Base-by-base conservation (phyloP, 23 red algal genomes). In the Gracilaria vermiculophylla region DNA sequence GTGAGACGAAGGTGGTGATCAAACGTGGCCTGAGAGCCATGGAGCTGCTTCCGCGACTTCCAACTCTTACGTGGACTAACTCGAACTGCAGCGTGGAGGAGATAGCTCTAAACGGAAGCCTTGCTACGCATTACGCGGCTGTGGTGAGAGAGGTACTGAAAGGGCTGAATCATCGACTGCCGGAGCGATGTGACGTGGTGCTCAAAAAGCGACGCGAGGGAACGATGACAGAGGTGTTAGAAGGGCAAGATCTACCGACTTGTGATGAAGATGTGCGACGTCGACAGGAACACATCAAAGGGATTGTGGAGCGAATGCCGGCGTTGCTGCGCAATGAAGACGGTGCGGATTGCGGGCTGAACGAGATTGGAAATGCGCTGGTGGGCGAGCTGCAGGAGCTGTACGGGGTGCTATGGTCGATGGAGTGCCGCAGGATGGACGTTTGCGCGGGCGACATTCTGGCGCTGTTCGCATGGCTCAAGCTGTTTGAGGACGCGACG, bases 401-500 rank as follows among this genome's bases (percentile, higher is more conserved):
- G 64, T 85, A 85, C 62, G 16, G 32, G 20, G 72, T 85, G 9
- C 5, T 85, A 21, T 69, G 37, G 61, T 85, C 81, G 45, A 72
- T 85, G 61, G 81, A 85, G 45, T 40, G 14, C 13, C 58, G 81
- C 43, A 29, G 55, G 62, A 57, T 69, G 20, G 81, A 85, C 62
- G 28, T 85, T 12, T 49, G 81, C 58, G 24, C 3, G 36, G 58
- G 20, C 34, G 81, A 85, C 64, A 29, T 85, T 5, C 58, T 15
- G 39, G 62, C 58, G 42, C 47, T 73, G 41, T 85, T 70, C 62
- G 62, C 47, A 23, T 85, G 81, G 81, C 64, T 70, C 62, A 53
- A 54, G 42, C 39, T 85, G 81, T 73, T 85, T 20, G 81, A 85
- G 27, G 64, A 69, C 58, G 60, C 50, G 17, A 16, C 64, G 81